A percentile compares a stretch with the other conserved stretches of the same genome.
Evolutionary conservation across 1,139 yeast species (phyloP).

Genomic region (Diutina mesorugosa): DNA sequence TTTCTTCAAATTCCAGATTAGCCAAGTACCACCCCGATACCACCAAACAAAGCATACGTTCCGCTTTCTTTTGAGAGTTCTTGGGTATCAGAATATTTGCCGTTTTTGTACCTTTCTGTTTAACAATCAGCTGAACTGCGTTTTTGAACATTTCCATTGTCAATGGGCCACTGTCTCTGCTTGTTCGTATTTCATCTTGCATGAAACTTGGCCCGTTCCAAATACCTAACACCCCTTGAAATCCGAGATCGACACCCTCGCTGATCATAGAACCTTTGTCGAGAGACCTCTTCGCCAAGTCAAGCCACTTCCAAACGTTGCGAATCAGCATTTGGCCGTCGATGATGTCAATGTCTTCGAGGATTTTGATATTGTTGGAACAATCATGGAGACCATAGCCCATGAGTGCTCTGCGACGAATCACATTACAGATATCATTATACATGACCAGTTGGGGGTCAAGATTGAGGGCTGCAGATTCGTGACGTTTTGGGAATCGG

Average conservation of each 20-base stretch:
- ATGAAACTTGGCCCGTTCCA: constrained; percentile 75
- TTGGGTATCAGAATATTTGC: constrained; percentile 32
- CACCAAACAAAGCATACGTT: constrained; percentile 62
- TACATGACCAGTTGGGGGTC: constrained; percentile 16
- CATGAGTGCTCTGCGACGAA: constrained; percentile 53
- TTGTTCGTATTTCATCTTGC: constrained; percentile 37
- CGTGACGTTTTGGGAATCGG: background rate
- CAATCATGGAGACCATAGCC: constrained; percentile 65
- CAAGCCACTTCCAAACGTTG: constrained; percentile 86
- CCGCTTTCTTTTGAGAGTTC: constrained; percentile 19
- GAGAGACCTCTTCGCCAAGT: constrained; percentile 55
- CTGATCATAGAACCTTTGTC: constrained; percentile 59
- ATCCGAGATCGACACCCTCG: constrained; percentile 66
- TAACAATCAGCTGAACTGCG: constrained; percentile 30
- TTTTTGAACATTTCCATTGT: constrained; percentile 31
- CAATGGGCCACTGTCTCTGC: constrained; percentile 18
- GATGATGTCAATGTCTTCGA: constrained; percentile 35
- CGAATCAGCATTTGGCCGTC: constrained; percentile 47
- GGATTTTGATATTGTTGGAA: constrained; percentile 44
- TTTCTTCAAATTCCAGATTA: constrained; percentile 60
- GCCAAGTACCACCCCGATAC: constrained; percentile 91
- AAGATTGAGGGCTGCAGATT: background rate
- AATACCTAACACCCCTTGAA: constrained; percentile 77
- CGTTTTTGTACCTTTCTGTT: constrained; percentile 30
- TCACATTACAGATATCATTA: constrained; percentile 54